These are phyloP conservation scores for Lophiostoma macrostomum DNA, from an alignment of 495 filamentous ascomycete species.

Conservation along the genomic window DNA sequence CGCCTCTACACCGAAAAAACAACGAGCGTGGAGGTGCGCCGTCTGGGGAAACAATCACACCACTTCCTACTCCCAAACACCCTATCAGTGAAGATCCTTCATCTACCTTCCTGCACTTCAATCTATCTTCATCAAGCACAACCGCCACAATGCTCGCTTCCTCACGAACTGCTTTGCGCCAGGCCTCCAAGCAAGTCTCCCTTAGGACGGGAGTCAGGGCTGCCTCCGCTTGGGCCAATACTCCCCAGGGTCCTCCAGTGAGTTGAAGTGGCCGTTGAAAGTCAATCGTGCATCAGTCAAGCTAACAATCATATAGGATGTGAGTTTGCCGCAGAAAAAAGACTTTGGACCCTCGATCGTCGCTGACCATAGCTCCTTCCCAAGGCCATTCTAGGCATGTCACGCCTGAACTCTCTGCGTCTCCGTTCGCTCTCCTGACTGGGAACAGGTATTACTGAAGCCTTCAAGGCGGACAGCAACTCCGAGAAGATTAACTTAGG, in stretches of 20 bases:
- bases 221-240: conserved; percentile 81
- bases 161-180: conserved; percentile 54
- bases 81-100: too few relatives aligned
- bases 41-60: conserved; percentile 2
- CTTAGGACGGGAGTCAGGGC: conserved; percentile 58
- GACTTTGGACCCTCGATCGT: conserved; percentile 30
- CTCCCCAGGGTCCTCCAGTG: conserved; percentile 91
- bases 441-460: conserved; percentile 95
- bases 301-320: conserved; percentile 37
- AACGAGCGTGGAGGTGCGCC: not conserved
- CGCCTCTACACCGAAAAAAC: not conserved
- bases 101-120: not conserved
- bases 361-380: conserved; percentile 14
- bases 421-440: too few relatives aligned
- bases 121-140: not conserved
- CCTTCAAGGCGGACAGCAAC: conserved; percentile 94
- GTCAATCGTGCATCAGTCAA: conserved; percentile 8
- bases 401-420: conserved; percentile 1
- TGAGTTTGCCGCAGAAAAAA: conserved; percentile 32
- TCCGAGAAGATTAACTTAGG: conserved; percentile 95
- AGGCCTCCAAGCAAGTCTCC: conserved; percentile 44
- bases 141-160: conserved; percentile 30
- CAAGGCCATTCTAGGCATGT: conserved; percentile 70
- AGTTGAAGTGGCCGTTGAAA: conserved; percentile 41
- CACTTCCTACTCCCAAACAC: too few relatives aligned